Percentiles rank a stretch among this genome's conserved stretches.
phyloP scores from a whole-genome alignment of 164 flowering plant genomes.

The Piper betle region DNA sequence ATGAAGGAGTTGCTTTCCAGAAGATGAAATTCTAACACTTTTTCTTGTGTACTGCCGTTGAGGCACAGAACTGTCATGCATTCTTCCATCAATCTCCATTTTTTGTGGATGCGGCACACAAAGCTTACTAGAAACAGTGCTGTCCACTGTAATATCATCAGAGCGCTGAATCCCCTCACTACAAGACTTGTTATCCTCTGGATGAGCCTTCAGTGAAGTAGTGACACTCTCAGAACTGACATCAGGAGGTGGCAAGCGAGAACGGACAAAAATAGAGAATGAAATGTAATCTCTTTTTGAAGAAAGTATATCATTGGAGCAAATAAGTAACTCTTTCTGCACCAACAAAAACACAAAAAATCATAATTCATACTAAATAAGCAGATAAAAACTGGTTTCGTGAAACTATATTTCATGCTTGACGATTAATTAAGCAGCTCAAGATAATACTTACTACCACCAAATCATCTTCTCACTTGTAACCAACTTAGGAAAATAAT shows the following conservation, averaged over 20 bases:
- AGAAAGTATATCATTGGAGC: slow-evolving; percentile 73
- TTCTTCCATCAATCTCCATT: slow-evolving; percentile 52
- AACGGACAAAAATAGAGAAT: slow-evolving; percentile 39
- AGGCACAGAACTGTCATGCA: slow-evolving; percentile 61
- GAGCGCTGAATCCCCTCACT: slow-evolving; percentile 71
- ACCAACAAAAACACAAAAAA: slow-evolving; percentile 3
- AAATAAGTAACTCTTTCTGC: slow-evolving; percentile 85
- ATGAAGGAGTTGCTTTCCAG: slow-evolving; percentile 74
- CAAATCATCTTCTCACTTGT: neutral
- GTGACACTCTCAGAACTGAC: slow-evolving; percentile 92
- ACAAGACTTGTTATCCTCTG: slow-evolving; percentile 47
- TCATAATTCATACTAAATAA: neutral
- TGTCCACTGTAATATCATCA: slow-evolving; percentile 74
- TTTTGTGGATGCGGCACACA: slow-evolving; percentile 26
- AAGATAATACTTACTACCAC: neutral
- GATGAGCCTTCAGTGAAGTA: slow-evolving; percentile 56
- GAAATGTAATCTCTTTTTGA: slow-evolving; percentile 55
- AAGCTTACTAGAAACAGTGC: slow-evolving; percentile 50
- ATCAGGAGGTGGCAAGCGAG: slow-evolving; percentile 52
- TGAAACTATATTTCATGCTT: neutral
- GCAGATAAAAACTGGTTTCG: neutral
- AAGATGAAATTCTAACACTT: slow-evolving; percentile 23
- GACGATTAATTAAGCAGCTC: neutral
- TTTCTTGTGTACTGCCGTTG: slow-evolving; percentile 26
- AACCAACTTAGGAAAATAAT: too few relatives aligned